A percentile compares a stretch with the other conserved stretches of the same genome.
These are phyloP conservation scores for Calonectria honghensis DNA, from an alignment of 2,329 filamentous ascomycete genomes.

Conservation along the genomic window DNA sequence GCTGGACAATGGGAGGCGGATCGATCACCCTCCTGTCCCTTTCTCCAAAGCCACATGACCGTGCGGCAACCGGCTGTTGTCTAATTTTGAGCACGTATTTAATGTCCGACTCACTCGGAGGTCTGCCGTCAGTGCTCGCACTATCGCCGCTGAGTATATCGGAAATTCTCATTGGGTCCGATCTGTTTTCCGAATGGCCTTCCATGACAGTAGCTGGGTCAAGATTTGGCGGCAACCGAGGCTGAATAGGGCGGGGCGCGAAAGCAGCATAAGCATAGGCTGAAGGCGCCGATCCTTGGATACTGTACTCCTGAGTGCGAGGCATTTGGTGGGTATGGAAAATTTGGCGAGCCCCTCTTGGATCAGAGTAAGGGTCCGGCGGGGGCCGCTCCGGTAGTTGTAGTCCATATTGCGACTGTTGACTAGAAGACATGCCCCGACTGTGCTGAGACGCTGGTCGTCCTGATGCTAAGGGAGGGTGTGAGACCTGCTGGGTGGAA, in stretches of 20 bases:
- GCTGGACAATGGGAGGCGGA: slow-evolving; percentile 87
- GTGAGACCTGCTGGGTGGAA: slow-evolving; percentile 44
- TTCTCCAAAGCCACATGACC: slow-evolving; percentile 89
- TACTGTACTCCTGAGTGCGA: slow-evolving; percentile 34
- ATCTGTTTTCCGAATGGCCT: slow-evolving; percentile 41
- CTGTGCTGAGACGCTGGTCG: slow-evolving; percentile 41
- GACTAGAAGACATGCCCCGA: slow-evolving; percentile 25
- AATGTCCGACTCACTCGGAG: slow-evolving; percentile 42
- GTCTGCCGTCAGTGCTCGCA: slow-evolving; percentile 15
- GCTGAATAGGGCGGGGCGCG: slow-evolving; percentile 34
- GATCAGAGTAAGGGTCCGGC: slow-evolving; percentile 19
- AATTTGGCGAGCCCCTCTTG: slow-evolving; percentile 28
- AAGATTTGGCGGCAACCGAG: slow-evolving; percentile 26
- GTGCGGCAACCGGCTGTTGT: slow-evolving; percentile 85
- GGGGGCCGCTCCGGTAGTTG: slow-evolving; percentile 32
- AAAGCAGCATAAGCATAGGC: slow-evolving; percentile 23
- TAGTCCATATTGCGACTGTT: slow-evolving; percentile 39
- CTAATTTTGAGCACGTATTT: slow-evolving; percentile 70
- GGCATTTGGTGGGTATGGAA: slow-evolving; percentile 40
- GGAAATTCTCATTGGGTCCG: slow-evolving; percentile 53
- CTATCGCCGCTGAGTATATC: slow-evolving; percentile 45
- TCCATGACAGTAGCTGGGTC: slow-evolving; percentile 26
- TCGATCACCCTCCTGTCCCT: slow-evolving; percentile 88
- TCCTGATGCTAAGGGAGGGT: slow-evolving; percentile 40
- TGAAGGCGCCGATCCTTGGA: slow-evolving; percentile 31